Base-by-base conservation (phyloP, 2,329 filamentous ascomycete genomes). In the Hymenoscyphus scutula region DNA sequence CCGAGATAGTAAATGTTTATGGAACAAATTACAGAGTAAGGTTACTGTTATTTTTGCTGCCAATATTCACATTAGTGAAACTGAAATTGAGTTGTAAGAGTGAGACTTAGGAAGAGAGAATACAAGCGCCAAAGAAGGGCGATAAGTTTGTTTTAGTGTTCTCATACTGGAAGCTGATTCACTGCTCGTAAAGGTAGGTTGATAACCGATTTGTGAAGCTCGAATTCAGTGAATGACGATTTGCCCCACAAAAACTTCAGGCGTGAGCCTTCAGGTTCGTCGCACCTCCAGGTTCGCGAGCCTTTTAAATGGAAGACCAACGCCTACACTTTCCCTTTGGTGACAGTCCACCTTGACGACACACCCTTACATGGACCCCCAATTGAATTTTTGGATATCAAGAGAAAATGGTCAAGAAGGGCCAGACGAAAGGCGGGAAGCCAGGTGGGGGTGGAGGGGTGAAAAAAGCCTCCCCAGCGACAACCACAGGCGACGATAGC, bases 401-500 rank as follows among this genome's bases (percentile, higher is more conserved):
- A 69, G 64, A 62, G 45, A 73, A 48, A 27, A 75, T 75, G 73
- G 73, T 73, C 69, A 75, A 74, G 62, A 74, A 74, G 62, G 70
- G 70, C 57, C 73, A 74, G 65, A 19, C 72, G 32, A 74, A 74
- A 58, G 72, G 72, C 6, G 67, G 66, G 13, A 74, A 74, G 56
- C 71, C 72, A n/a, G 70, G 72, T 34, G 68, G 69, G 10, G 71
- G 71, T 25, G 66, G 68, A 54, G 67, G 65, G 4, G 65, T 65
- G 51, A 73, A 73, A 60, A 72, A 71, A 53, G 59, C 67, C 17
- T 62, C 70, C 1, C 66, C 71, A 53, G 64, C 72, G 37, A 66
- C 66, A 13, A 64, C 70, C 4, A 62, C 61, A 51, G 68, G 76
- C 23, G 81, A 83, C 65, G 81, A 82, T 71, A 81, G 81, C 71